Percentiles rank a stretch among this genome's conserved stretches.
Conservation (phyloP, 805 yeast genomes). For the Ogataea ramenticola region DNA sequence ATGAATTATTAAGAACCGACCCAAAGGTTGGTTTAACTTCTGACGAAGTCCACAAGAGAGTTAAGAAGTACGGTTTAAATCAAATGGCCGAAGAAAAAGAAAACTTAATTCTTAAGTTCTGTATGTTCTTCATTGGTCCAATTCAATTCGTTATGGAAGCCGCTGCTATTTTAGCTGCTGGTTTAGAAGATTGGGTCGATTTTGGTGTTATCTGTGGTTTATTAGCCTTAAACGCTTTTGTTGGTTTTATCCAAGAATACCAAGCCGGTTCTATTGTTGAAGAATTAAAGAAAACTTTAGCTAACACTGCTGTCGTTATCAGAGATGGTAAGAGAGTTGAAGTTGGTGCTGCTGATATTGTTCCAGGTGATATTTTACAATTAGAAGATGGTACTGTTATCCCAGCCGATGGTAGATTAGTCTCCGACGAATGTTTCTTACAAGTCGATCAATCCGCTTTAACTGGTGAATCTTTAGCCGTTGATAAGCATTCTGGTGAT, state of each 20-base stretch:
- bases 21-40: conserved; percentile 67
- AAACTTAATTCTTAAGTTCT: conserved; percentile 69
- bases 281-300: conserved; percentile 90
- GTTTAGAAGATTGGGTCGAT: conserved; percentile 97
- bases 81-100: conserved; percentile 89
- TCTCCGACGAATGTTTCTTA: conserved; percentile 76
- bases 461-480: conserved; percentile 96
- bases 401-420: conserved; percentile 89
- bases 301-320: conserved; percentile 79
- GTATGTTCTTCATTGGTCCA: conserved; percentile 89
- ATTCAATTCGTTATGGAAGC: conserved; percentile 97
- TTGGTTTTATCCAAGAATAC: conserved; percentile 95
- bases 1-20: conserved; percentile 77
- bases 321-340: conserved; percentile 76
- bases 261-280: conserved; percentile 98
- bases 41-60: conserved; percentile 74
- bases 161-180: conserved; percentile 92
- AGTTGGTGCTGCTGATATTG: conserved; percentile 76
- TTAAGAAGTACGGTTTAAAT: conserved; percentile 86
- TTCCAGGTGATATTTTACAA: conserved; percentile 92
- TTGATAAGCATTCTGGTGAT: conserved; percentile 86
- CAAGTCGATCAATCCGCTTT: conserved; percentile 96
- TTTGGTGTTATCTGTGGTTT: conserved; percentile 95
- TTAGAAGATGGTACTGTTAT: conserved; percentile 90
- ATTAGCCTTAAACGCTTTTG: conserved; percentile 78